These are phyloP conservation scores for Chalciporus sphaerocephalus DNA, from an alignment of 768 basidiomycete species.

Conservation along the genomic window DNA sequence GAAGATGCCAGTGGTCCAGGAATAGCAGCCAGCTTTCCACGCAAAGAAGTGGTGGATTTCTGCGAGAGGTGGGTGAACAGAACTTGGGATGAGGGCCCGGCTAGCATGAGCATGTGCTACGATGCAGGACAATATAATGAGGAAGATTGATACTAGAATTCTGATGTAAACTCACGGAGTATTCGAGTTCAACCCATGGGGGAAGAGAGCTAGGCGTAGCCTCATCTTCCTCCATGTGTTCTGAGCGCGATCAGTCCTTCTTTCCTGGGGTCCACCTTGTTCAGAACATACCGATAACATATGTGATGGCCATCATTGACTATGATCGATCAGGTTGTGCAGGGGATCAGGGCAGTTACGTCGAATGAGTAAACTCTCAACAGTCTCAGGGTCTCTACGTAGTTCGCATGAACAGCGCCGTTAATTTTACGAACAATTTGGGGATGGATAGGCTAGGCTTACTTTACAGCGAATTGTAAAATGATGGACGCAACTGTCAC, in stretches of 20 bases:
- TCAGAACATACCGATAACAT: constrained; percentile 51
- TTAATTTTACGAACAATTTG: no score
- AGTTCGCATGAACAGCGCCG: no score
- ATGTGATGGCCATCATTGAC: constrained; percentile 42
- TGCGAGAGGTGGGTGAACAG: constrained; percentile 85
- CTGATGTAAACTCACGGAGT: constrained; percentile 50
- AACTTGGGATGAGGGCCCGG: constrained; percentile 59
- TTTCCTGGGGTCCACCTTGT: not conserved
- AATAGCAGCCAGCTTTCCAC: constrained; percentile 15
- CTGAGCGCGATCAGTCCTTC: constrained; percentile 35
- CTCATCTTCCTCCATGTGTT: constrained; percentile 96
- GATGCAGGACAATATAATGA: not conserved
- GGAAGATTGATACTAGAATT: not conserved
- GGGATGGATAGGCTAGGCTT: no score
- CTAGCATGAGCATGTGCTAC: constrained; percentile 81
- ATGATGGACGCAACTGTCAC: no score
- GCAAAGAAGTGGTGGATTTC: constrained; percentile 57
- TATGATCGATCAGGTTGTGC: not conserved
- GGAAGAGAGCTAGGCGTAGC: constrained; percentile 64
- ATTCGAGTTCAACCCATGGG: constrained; percentile 92
- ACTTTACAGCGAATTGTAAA: no score
- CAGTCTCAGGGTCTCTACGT: no score
- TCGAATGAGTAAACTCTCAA: no score
- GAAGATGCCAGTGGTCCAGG: constrained; percentile 17
- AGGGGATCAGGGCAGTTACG: no score